phyloP scores from a whole-genome alignment of 768 basidiomycete species.

The Leccinum barrowsii region DNA sequence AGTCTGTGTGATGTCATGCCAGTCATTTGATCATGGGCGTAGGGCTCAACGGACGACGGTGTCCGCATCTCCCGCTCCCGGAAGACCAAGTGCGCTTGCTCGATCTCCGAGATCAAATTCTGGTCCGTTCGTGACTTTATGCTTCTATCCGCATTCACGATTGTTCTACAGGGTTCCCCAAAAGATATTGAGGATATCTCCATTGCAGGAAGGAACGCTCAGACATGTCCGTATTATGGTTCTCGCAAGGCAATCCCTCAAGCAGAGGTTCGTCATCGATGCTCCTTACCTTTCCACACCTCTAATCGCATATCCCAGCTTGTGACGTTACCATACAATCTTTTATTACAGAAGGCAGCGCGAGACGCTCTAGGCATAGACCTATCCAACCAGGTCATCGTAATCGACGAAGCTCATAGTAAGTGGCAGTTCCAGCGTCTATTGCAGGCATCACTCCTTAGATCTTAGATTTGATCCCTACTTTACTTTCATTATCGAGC shows the following conservation, averaged over 20 bases:
- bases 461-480: slow-evolving; percentile 86
- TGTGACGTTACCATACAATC: slow-evolving; percentile 91
- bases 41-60: slow-evolving; percentile 69
- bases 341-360: slow-evolving; percentile 77
- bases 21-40: slow-evolving; percentile 2
- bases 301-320: slow-evolving; percentile 44
- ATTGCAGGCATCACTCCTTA: slow-evolving; percentile 30
- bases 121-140: slow-evolving; percentile 41
- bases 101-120: slow-evolving; percentile 82
- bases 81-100: slow-evolving; percentile 70
- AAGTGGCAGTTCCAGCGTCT: slow-evolving; percentile 28
- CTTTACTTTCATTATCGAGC: slow-evolving; percentile 83
- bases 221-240: slow-evolving; percentile 92
- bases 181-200: slow-evolving; percentile 96
- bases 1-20: background rate
- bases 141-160: background rate
- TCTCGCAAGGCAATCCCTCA: slow-evolving; percentile 84
- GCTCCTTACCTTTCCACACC: background rate
- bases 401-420: slow-evolving; percentile 98
- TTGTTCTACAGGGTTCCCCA: slow-evolving; percentile 60
- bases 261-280: slow-evolving; percentile 62
- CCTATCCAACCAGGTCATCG: slow-evolving; percentile 76
- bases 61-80: slow-evolving; percentile 68
- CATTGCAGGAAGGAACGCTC: slow-evolving; percentile 56
- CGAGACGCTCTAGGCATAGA: slow-evolving; percentile 87